phyloP scores from a whole-genome alignment of 78 protist species.

The Dictyostelium intermedium region DNA sequence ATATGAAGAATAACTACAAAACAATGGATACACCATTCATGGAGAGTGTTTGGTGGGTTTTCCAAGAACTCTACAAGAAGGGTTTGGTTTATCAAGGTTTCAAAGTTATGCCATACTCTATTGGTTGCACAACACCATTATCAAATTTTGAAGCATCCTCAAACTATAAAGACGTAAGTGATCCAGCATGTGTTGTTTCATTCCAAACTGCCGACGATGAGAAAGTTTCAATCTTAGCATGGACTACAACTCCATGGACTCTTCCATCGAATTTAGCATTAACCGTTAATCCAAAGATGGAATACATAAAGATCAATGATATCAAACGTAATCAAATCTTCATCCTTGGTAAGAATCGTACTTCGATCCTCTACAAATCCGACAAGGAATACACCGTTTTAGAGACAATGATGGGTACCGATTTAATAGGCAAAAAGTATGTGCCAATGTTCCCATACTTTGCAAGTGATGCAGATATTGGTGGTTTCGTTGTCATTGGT shows the following conservation, averaged over 20 bases:
- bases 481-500: slow-evolving; percentile 90
- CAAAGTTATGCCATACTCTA: slow-evolving; percentile 99
- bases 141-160: slow-evolving; percentile 98
- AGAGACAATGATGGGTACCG: slow-evolving; percentile 73
- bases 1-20: slow-evolving; percentile 99
- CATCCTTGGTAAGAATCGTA: slow-evolving; percentile 43
- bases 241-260: slow-evolving; percentile 99
- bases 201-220: slow-evolving; percentile 43
- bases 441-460: slow-evolving; percentile 98
- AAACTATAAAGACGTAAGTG: slow-evolving; percentile 95
- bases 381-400: slow-evolving; percentile 33
- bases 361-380: slow-evolving; percentile 50
- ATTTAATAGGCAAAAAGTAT: slow-evolving; percentile 91
- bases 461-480: slow-evolving; percentile 36
- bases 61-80: slow-evolving; percentile 92
- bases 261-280: slow-evolving; percentile 98
- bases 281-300: slow-evolving; percentile 93
- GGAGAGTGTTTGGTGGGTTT: slow-evolving; percentile 99
- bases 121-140: slow-evolving; percentile 97
- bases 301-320: slow-evolving; percentile 92
- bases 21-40: slow-evolving; percentile 97
- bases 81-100: slow-evolving; percentile 98
- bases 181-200: slow-evolving; percentile 91
- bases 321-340: slow-evolving; percentile 37
- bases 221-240: slow-evolving; percentile 91